Base-by-base conservation (phyloP, 2,329 filamentous ascomycete species). In the Aspergillus amoenus region DNA sequence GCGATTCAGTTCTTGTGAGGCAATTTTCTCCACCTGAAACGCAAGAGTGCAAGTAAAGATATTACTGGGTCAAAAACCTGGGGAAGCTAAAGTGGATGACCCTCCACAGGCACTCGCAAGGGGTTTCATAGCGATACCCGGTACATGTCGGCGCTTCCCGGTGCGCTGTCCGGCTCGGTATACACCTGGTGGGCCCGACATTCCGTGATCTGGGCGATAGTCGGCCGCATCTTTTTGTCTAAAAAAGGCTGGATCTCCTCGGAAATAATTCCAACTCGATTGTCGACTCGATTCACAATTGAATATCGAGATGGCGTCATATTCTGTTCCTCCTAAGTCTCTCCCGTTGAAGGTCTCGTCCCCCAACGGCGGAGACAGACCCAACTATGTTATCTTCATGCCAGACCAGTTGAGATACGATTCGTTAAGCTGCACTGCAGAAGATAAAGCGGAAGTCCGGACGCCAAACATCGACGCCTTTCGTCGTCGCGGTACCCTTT, bases 321-420 rank as follows among this genome's bases (percentile, higher is more conserved):
- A n/a, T 30, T 50, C 48, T n/a, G 9, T 41, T 12, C 48, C 48
- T 7, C 48, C 48, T 12, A 50, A 50, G 4, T 37, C 48, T 41
- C 48, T 50, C 48, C 48, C 48, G 21, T 17, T 50, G 22, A 42
- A 30, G 48, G 37, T 50, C n/a, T 42, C 48, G 12, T 50, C 48
- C 13, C 41, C 41, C 15, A 50, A 50, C 15, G 37, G 48, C 17
- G 48, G 48, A 13, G n/a, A 42, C 21, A 7, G 37, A 21, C 48
- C 48, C 21, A 50, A 50, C 48, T 50, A 50, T 42, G 48, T 55
- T 30, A 75, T 80, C 7, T 81, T 80, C 59, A 80, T 80, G 78
- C 78, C 78, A 3, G 78, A 81, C 48, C 78, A 80, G 64, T 68
- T 81, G 3, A 74, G 78, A 9, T 79, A 76, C 44, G 79, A 81